phyloP scores from a whole-genome alignment of 352 stramenopile species.

The Globisporangium uncinulatum region DNA sequence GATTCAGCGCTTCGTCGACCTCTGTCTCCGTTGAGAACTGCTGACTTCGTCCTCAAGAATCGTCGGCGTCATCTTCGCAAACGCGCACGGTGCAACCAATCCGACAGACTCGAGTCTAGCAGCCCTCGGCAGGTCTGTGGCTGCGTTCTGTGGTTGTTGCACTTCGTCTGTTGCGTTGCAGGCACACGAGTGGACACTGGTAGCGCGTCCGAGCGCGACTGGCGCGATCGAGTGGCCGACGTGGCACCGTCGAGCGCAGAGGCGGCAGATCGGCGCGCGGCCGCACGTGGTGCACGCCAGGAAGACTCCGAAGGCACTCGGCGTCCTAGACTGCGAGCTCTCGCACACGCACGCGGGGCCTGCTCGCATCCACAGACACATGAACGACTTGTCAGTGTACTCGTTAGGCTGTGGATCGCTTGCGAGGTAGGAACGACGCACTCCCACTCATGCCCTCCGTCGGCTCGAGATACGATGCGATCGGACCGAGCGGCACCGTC shows the following conservation, averaged over 20 bases:
- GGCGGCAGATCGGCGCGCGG: conserved; percentile 36
- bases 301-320: conserved; percentile 31
- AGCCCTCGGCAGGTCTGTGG: too few relatives aligned
- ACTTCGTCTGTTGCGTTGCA: too few relatives aligned
- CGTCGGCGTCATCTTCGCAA: too few relatives aligned
- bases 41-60: too few relatives aligned
- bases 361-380: conserved; percentile 5
- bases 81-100: too few relatives aligned
- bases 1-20: too few relatives aligned
- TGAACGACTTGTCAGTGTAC: not conserved
- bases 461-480: conserved; percentile 6
- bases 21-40: too few relatives aligned
- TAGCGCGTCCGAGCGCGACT: not conserved
- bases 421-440: not conserved
- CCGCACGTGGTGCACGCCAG: conserved; percentile 43
- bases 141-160: too few relatives aligned
- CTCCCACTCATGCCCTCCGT: conserved; percentile 2
- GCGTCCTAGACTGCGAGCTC: conserved; percentile 23
- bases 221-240: conserved; percentile 22
- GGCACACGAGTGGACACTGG: too few relatives aligned
- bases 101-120: too few relatives aligned
- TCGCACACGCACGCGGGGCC: conserved; percentile 18
- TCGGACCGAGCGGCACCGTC: conserved; percentile 37
- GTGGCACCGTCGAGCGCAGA: conserved; percentile 53
- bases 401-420: not conserved